Conservation (phyloP, 768 basidiomycete species). For the Boletales sp. region DNA sequence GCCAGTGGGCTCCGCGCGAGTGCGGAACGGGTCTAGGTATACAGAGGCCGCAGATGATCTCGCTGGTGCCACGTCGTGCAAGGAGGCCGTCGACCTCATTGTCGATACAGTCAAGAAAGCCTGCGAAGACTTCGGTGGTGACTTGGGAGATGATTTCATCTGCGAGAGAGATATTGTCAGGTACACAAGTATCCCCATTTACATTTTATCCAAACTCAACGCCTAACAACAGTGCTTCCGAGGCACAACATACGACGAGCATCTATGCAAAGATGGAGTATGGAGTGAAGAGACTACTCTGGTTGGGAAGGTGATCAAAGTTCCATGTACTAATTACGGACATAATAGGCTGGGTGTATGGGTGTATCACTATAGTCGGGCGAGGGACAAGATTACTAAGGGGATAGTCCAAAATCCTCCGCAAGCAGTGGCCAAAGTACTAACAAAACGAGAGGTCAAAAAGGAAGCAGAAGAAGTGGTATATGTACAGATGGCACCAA, state of each 20-base stretch:
- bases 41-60: conserved; percentile 62
- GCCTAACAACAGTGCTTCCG: conserved; percentile 52
- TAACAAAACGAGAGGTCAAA: conserved; percentile 15
- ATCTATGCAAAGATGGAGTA: conserved; percentile 93
- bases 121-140: conserved; percentile 59
- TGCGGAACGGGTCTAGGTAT: conserved; percentile 42
- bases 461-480: neutral
- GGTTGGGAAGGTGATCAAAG: conserved; percentile 64
- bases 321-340: conserved; percentile 9
- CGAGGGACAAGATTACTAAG: conserved; percentile 1
- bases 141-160: conserved; percentile 45
- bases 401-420: conserved; percentile 5
- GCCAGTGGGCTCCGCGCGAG: conserved; percentile 60
- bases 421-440: conserved; percentile 1
- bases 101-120: conserved; percentile 67
- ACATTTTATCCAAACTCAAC: neutral
- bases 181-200: conserved; percentile 35
- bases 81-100: conserved; percentile 72
- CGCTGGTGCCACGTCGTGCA: conserved; percentile 60
- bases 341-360: conserved; percentile 12
- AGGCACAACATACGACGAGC: conserved; percentile 82
- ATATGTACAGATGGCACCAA: neutral
- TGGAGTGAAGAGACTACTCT: conserved; percentile 84
- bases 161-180: conserved; percentile 74
- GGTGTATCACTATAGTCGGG: conserved; percentile 10